These are phyloP conservation scores for Phaeolepiota aurea DNA, from an alignment of 768 basidiomycete genomes.

Conservation along the genomic window DNA sequence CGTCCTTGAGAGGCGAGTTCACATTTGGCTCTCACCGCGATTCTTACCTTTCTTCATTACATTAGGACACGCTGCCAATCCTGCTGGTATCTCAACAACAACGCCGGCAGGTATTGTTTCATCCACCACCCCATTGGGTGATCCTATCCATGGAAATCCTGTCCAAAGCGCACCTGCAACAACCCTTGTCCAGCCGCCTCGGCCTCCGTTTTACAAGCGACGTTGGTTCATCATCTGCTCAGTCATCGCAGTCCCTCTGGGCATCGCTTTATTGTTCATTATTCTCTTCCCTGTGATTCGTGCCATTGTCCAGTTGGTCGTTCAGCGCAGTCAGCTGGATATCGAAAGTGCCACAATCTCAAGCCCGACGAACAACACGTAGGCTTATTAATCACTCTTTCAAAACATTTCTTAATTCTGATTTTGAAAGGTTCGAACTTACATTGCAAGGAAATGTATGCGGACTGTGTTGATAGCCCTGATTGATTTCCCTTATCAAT, in stretches of 20 bases:
- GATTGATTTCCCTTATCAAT: not conserved
- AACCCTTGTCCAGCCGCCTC: no score
- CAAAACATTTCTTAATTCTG: no score
- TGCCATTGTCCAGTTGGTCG: constrained; percentile 58
- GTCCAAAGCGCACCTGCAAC: no score
- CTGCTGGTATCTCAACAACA: constrained; percentile 19
- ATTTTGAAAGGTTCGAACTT: constrained; percentile 53
- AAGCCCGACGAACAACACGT: constrained; percentile 50
- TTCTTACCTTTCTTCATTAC: constrained; percentile 2
- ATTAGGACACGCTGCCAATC: constrained; percentile 23
- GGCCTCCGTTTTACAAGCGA: constrained; percentile 58
- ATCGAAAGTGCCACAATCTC: constrained; percentile 44
- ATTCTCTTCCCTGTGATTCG: constrained; percentile 59
- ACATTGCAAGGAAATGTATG: constrained; percentile 44
- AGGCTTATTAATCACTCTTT: constrained; percentile 17
- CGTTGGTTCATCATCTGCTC: constrained; percentile 57
- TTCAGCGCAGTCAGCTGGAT: constrained; percentile 46
- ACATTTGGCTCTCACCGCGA: not conserved
- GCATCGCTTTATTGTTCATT: constrained; percentile 59
- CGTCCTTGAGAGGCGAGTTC: constrained; percentile 24
- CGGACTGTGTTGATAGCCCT: not conserved
- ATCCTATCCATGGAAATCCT: no score
- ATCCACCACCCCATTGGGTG: no score
- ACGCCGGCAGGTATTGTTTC: constrained; percentile 9
- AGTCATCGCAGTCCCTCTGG: constrained; percentile 39